Percentiles rank a stretch among this genome's conserved stretches.
Evolutionary conservation across 768 basidiomycete species (phyloP).

Genomic region (Saitozyma podzolica): DNA sequence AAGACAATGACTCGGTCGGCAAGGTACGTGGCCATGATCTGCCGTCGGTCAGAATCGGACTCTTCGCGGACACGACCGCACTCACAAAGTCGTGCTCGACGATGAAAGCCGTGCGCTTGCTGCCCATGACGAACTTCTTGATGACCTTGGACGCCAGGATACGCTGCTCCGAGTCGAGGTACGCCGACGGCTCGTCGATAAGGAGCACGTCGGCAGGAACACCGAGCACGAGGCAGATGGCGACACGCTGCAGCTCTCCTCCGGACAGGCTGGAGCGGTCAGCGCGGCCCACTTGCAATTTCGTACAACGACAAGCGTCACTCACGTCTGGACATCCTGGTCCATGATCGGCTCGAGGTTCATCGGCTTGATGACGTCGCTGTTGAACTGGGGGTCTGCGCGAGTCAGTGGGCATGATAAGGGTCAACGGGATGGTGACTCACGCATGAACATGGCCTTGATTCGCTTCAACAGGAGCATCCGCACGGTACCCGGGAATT

Average conservation of each 20-base stretch:
- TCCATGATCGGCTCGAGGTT: conserved; percentile 90
- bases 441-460: conserved; percentile 87
- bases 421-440: conserved; percentile 9
- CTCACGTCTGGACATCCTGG: conserved; percentile 87
- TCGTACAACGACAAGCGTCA: neutral
- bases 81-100: conserved; percentile 94
- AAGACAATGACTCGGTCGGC: conserved; percentile 71
- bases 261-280: conserved; percentile 65
- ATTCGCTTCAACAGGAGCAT: conserved; percentile 92
- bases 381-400: conserved; percentile 89
- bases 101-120: conserved; percentile 96
- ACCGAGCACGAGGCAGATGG: conserved; percentile 91
- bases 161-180: conserved; percentile 97
- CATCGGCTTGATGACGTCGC: conserved; percentile 98
- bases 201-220: conserved; percentile 73
- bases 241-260: conserved; percentile 96
- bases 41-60: conserved; percentile 2
- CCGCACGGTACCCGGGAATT: conserved; percentile 94
- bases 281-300: neutral
- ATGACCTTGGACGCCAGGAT: conserved; percentile 97
- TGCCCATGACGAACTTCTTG: conserved; percentile 94
- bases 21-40: conserved; percentile 97
- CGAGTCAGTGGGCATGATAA: neutral
- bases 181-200: conserved; percentile 78
- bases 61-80: conserved; percentile 4